A percentile compares a stretch with the other conserved stretches of the same genome.
phyloP scores from a whole-genome alignment of 441 rosid genomes.

The Dalechampia spathulata region DNA sequence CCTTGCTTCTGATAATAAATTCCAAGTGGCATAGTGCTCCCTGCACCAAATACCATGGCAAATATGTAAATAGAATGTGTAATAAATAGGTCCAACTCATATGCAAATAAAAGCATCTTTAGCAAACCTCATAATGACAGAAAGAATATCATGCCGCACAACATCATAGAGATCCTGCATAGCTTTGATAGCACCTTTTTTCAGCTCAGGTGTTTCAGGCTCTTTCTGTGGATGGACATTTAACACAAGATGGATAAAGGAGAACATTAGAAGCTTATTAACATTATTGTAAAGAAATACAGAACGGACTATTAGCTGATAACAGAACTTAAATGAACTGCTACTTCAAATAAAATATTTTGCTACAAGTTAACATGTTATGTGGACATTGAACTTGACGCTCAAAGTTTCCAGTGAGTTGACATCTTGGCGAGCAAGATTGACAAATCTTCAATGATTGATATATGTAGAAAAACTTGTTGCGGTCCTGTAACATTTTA shows the following conservation, averaged over 20 bases:
- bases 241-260: slow-evolving; percentile 8
- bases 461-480: no score
- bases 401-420: no score
- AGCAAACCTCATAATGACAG: slow-evolving; percentile 65
- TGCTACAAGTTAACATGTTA: no score
- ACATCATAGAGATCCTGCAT: slow-evolving; percentile 98
- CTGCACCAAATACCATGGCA: slow-evolving; percentile 30
- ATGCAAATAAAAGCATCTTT: slow-evolving; percentile 15
- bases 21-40: slow-evolving; percentile 80
- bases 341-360: no score
- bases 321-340: no score
- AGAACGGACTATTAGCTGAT: no score
- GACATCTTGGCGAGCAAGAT: no score
- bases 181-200: slow-evolving; percentile 85
- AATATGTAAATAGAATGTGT: slow-evolving; percentile 6
- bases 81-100: slow-evolving; percentile 10
- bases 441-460: no score
- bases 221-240: slow-evolving; percentile 51
- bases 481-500: no score
- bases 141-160: slow-evolving; percentile 70
- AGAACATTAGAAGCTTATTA: slow-evolving; percentile 3
- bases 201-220: slow-evolving; percentile 56
- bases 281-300: neutral
- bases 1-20: slow-evolving; percentile 67
- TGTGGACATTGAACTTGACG: no score